Base-by-base conservation (phyloP, 2,329 filamentous ascomycete genomes). In the Nothopassalora personata region DNA sequence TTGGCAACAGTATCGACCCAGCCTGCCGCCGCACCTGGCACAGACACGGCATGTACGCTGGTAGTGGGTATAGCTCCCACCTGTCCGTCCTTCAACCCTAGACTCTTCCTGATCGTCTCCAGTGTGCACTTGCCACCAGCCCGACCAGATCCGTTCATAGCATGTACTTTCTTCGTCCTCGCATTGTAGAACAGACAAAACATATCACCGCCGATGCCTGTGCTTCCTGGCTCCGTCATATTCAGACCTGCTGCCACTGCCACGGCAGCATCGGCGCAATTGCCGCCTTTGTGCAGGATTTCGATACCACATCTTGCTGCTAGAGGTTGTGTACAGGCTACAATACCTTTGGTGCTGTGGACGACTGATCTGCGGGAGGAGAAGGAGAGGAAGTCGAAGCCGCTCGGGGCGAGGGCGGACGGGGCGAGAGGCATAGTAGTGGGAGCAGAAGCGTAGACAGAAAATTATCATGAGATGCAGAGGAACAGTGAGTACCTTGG, bases 161-260 rank as follows among this genome's bases (percentile, higher is more conserved):
- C 90, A 56, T 86, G 87, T 8, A 97, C 87, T 63, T 89, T 88
- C 71, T 89, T 88, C 0, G 87, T 90, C 67, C 87, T 83, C 46
- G 91, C 90, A 71, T 95, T 84, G 78, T 93, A 97, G 80, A 85
- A 97, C 36, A 97, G 84, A 74, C 92, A 92, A 77, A 97, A 99
- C 86, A 96, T 91, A 76, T 99, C 94, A 63, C 94, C 94, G 58
- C 94, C 94, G 60, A 99, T 97, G 45, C 94, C 94, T 0, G 94
- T 97, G 5, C 89, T 94, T 60, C 86, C 86, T 7, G 94, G 94
- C 72, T 99, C 94, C 0, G 93, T 96, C 71, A 97, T 84, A 75
- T 97, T 97, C 58, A 99, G 80, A 5, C 86, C 91, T 33, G 94
- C 94, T 48, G 94, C 93, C 61, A 96, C 90, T 47, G 94, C 94